Evolutionary conservation across 2,329 filamentous ascomycete species (phyloP), one percentile per base, ranked within the genome.

Genomic region (Lithohypha guttulata): DNA sequence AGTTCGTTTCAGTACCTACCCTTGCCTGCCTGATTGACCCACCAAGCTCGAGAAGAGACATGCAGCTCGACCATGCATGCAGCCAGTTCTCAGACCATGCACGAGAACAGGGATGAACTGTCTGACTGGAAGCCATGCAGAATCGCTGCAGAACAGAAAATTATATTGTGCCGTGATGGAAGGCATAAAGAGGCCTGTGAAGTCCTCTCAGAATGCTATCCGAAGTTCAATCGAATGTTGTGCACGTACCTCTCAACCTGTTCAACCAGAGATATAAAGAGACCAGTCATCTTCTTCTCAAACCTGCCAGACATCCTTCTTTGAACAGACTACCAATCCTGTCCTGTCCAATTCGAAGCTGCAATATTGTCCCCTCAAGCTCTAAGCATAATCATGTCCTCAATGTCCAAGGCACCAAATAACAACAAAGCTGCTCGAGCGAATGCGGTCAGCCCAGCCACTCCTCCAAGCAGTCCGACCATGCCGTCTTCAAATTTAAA

Each of bases 241-340:
- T 34, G 18, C 31, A 34, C 31, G 18, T 34, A 34, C 31, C 31
- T 34, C 31, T 14, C 31, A 34, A 34, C 20, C 31, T 20, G 31
- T 34, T 34, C 31, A 34, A 21, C 19, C 31, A 34, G 31, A 34
- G 30, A 18, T 32, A 32, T 20, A 32, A 32, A 20, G 30, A 32
- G 31, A 34, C 31, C 31, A 34, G 31, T 34, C 19, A 34, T 34
- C 31, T 34, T 34, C 31, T 34, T 34, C 18, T 13, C 31, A 34
- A 34, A 34, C 31, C 31, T 34, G 18, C 31, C 31, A 34, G 31
- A 34, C 18, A 21, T 34, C 23, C 31, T 34, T 34, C 31, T 19
- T 20, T 20, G 23, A 22, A 34, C 18, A 34, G 18, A 18, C 30
- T 33, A 33, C 30, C 30, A 17, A 33, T 20, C 30, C 20, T 33